Evolutionary conservation across 106 monocot species (phyloP), one percentile per base, ranked within the genome.

Genomic region (Dendrobium nobile): DNA sequence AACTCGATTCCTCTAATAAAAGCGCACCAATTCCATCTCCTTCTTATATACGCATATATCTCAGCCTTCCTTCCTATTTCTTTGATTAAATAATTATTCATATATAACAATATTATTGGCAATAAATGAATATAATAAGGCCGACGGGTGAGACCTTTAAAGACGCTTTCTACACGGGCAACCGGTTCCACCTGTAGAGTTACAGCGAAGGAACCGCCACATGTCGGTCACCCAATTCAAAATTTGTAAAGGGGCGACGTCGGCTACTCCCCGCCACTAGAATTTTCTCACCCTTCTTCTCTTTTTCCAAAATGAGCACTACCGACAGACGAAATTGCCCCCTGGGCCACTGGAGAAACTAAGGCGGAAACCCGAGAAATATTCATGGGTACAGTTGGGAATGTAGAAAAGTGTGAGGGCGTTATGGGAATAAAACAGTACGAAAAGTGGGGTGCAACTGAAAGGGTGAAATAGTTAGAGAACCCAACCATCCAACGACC

Each of bases 191-290:
- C 43, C 70, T 4, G 70, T 74, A 43, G 43, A 44, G 8, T 42
- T 9, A 9, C 7, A n/a, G 9, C 17, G 20, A 7, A 0, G 18
- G 20, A 17, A 31, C 13, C 42, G 40, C 41, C 75, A 31, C 22
- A 4, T 76, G 24, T 58, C 80, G 8, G 77, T 47, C 16, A 24
- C 70, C n/a, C 37, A 41, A 55, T 73, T 79, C 27, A 78, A 73
- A 75, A 64, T 20, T 65, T 19, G 41, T 45, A 41, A 75, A 79
- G 18, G 16, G 75, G 47, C 84, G 44, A 75, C 84, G 74, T 61
- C 37, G 79, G 64, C 79, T 37, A 67, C 43, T 44, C 75, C 65
- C 47, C 47, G 79, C 84, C 84, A 79, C 79, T 79, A 72, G 45
- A 79, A 84, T 13, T 54, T 70, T 15, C 70, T 37, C 13, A 33